Percentiles rank a stretch among this genome's conserved stretches.
Evolutionary conservation across 345 rosid species (phyloP).

Genomic region (Lepidium sativum): DNA sequence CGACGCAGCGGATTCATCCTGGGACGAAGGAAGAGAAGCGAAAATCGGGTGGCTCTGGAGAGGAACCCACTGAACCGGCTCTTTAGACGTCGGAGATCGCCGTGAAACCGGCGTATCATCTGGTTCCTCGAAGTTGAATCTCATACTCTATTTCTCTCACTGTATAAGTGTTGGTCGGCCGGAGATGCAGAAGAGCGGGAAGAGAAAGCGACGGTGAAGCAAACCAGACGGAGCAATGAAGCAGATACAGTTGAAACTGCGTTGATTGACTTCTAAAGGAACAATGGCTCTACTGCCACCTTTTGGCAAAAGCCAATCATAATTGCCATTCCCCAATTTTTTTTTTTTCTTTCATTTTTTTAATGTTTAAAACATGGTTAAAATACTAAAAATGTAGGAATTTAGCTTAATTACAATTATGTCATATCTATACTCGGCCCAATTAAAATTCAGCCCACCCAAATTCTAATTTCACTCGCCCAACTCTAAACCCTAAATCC

Average conservation of each 20-base stretch:
- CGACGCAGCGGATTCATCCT: slow-evolving; percentile 6
- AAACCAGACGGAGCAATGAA: background rate
- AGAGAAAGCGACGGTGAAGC: background rate
- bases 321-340: slow-evolving; percentile 7
- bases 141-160: slow-evolving; percentile 32
- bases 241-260: slow-evolving; percentile 3
- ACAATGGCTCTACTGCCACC: no score
- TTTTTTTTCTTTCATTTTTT: no score
- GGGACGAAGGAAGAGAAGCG: slow-evolving; percentile 26
- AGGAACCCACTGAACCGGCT: slow-evolving; percentile 57
- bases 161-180: slow-evolving; percentile 13
- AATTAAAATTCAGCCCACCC: no score
- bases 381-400: no score
- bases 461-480: no score
- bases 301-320: no score
- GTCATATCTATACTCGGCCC: no score
- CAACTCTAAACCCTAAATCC: no score
- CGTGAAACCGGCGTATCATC: slow-evolving; percentile 27
- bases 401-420: no score
- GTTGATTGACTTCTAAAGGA: background rate
- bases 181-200: slow-evolving; percentile 21
- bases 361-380: no score
- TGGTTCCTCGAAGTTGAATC: slow-evolving; percentile 43
- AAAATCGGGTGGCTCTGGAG: slow-evolving; percentile 70
- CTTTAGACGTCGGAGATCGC: slow-evolving; percentile 44